Evolutionary conservation across 192 early-diverging fungal species (phyloP), one percentile per base, ranked within the genome.

Genomic region (Phycomyces nitens): DNA sequence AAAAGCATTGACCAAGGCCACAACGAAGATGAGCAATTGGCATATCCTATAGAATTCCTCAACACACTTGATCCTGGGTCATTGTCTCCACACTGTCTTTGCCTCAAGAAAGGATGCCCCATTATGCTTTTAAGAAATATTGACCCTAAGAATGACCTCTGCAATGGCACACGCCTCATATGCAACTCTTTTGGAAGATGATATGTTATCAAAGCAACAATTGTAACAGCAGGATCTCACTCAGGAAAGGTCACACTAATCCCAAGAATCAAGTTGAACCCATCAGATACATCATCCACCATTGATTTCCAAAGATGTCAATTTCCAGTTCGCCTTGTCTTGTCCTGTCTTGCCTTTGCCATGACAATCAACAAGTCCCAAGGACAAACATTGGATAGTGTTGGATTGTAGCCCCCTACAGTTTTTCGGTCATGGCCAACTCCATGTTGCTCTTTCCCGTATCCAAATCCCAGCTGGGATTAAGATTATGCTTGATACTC

Each of bases 121-220:
- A 59, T 75, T 54, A 68, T 70, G 27, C 60, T 71, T n/a, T 10
- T 76, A 3, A 26, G 67, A 2, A 73, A 77, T 51, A 38, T 73
- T n/a, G 39, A 68, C 34, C 57, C 53, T 16, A 57, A 23, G 15
- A 4, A 49, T 2, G 70, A 65, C 7, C 2, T 73, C 0, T 74
- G 66, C 22, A 74, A 65, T 53, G 62, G 72, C 0, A 73, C 67
- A 27, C 20, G 65, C 0, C 34, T 73, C 2, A 65, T 74, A 18
- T 47, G 56, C 1, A 24, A 23, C 5, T 22, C 23, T 0, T 38
- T 75, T 1, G 0, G 16, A 0, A 29, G 1, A 40, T 1, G 1
- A 40, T 1, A 58, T 53, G 52, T 77, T 16, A 61, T 56, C 0
- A 44, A 53, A n/a, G 71, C 54, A 21, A 34, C 55, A 39, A 53